Evolutionary conservation across 352 stramenopile genomes (phyloP).

Genomic region (Pythium sukuiense): DNA sequence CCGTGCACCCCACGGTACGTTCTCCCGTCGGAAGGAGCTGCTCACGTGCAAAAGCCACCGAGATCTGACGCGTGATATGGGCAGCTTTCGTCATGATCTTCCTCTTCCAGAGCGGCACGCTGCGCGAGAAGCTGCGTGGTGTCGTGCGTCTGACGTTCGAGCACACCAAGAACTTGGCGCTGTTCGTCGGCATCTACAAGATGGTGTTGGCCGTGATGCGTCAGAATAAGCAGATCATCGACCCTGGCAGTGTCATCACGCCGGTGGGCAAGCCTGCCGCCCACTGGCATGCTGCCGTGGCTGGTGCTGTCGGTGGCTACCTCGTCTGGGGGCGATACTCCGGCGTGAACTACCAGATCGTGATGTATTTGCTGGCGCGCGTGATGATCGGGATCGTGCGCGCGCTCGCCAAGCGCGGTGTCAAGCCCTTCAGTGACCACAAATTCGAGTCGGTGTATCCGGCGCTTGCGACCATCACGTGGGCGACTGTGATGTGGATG

Average conservation of each 20-base stretch:
- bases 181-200: constrained; percentile 91
- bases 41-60: not conserved
- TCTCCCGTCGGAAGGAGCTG: not conserved
- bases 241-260: constrained; percentile 33
- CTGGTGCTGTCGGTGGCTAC: constrained; percentile 75
- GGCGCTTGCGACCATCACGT: constrained; percentile 70
- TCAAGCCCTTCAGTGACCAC: constrained; percentile 62
- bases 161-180: constrained; percentile 85
- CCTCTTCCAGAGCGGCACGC: constrained; percentile 80
- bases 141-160: constrained; percentile 83
- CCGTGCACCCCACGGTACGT: constrained; percentile 78
- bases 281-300: constrained; percentile 80
- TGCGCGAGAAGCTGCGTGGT: constrained; percentile 71
- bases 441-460: constrained; percentile 80
- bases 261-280: constrained; percentile 63
- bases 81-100: constrained; percentile 91
- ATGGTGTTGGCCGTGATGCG: constrained; percentile 61
- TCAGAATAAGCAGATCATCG: constrained; percentile 43
- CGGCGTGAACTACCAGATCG: constrained; percentile 88
- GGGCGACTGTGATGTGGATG: constrained; percentile 84
- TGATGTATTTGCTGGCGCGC: constrained; percentile 87
- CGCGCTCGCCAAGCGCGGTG: constrained; percentile 58
- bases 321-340: constrained; percentile 86
- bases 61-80: constrained; percentile 4
- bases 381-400: constrained; percentile 70